Conservation (phyloP, 371 early-diverging fungal species). For the Mucor ambiguus region DNA sequence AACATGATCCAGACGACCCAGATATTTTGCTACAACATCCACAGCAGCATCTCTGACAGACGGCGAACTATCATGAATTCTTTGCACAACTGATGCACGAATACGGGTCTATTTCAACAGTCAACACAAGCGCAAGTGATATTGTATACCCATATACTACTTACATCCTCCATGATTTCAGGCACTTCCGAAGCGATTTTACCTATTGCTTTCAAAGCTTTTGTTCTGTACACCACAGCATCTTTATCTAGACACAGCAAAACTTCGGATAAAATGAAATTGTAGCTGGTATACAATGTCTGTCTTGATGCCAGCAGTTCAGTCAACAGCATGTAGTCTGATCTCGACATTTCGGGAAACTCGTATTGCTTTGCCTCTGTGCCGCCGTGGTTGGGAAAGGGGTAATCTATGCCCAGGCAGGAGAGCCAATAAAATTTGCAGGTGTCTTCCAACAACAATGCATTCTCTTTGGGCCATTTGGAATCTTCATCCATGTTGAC, state of each 20-base stretch:
- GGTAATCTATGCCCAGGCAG: slow-evolving; percentile 12
- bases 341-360: slow-evolving; percentile 36
- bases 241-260: slow-evolving; percentile 65
- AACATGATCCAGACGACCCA: slow-evolving; percentile 63
- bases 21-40: slow-evolving; percentile 83
- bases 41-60: slow-evolving; percentile 91
- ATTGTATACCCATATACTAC: neutral
- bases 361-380: neutral
- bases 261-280: slow-evolving; percentile 68
- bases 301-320: slow-evolving; percentile 58
- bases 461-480: slow-evolving; percentile 25
- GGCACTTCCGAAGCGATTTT: slow-evolving; percentile 69
- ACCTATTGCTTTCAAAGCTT: slow-evolving; percentile 77
- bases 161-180: slow-evolving; percentile 59
- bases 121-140: no score
- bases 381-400: slow-evolving; percentile 3
- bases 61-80: slow-evolving; percentile 83
- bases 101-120: slow-evolving; percentile 54
- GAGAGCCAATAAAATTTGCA: slow-evolving; percentile 32
- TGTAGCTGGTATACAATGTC: slow-evolving; percentile 69
- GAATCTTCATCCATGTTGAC: slow-evolving; percentile 6
- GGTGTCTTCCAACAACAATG: slow-evolving; percentile 10
- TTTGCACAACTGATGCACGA: slow-evolving; percentile 67
- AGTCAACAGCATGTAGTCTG: slow-evolving; percentile 35
- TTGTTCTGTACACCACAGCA: slow-evolving; percentile 70